phyloP scores from a whole-genome alignment of 257 asterid species.

The Nicotiana otophora region DNA sequence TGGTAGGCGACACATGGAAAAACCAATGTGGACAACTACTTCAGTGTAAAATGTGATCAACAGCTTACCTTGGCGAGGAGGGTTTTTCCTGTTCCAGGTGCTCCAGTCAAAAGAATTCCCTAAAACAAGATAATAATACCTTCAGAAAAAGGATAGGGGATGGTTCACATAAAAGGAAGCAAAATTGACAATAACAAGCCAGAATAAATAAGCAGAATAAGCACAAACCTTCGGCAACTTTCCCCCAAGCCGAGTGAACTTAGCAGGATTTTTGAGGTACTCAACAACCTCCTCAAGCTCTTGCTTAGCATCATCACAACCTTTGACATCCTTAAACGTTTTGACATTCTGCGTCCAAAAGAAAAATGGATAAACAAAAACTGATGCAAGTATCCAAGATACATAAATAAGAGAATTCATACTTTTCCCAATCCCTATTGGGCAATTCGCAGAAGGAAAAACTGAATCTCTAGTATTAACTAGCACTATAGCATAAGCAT shows the following conservation, averaged over 20 bases:
- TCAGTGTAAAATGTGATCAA: not conserved
- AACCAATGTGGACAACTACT: conserved; percentile 2
- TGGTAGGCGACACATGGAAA: not conserved
- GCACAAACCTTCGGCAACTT: conserved; percentile 90
- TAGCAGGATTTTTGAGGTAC: conserved; percentile 83
- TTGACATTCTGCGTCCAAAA: conserved; percentile 70
- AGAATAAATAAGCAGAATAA: conserved; percentile 6
- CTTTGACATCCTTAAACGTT: conserved; percentile 97
- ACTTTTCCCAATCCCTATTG: not conserved
- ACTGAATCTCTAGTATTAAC: not conserved
- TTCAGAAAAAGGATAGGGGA: not conserved
- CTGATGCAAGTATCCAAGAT: not conserved
- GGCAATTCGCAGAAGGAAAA: not conserved
- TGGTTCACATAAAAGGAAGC: conserved; percentile 7
- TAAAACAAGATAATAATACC: conserved; percentile 25
- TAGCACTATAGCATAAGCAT: not conserved
- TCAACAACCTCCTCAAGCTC: conserved; percentile 99
- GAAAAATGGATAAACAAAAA: not conserved
- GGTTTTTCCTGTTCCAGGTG: conserved; percentile 99
- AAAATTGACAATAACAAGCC: not conserved
- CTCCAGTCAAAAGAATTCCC: conserved; percentile 98
- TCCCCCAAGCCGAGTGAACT: conserved; percentile 95
- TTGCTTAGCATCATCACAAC: conserved; percentile 99
- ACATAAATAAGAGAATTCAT: not conserved
- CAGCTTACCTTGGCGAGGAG: conserved; percentile 81